Evolutionary conservation across 2,329 filamentous ascomycete genomes (phyloP).

Genomic region (Paraconiothyrium sp.): DNA sequence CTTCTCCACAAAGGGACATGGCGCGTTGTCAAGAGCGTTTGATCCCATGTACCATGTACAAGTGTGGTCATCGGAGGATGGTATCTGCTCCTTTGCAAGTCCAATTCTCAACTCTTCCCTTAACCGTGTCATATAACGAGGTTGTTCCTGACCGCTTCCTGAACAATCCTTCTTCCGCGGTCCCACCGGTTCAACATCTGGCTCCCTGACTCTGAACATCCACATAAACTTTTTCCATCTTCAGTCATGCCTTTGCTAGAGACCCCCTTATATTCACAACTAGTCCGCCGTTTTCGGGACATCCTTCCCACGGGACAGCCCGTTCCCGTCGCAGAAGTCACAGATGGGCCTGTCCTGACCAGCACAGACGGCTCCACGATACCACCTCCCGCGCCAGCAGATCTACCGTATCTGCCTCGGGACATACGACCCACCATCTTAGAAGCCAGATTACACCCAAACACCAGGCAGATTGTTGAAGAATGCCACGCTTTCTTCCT

Average conservation of each 20-base stretch:
- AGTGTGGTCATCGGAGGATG: not conserved
- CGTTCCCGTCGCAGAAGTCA: not conserved
- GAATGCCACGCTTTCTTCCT: constrained; percentile 10
- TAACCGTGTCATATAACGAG: not conserved
- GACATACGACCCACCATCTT: constrained; percentile 9
- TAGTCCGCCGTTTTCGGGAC: constrained; percentile 3
- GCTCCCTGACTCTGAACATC: not conserved
- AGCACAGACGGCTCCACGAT: constrained; percentile 7
- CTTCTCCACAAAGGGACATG: not conserved
- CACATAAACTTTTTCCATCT: not conserved
- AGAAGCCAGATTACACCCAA: constrained; percentile 6
- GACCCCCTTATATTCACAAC: constrained; percentile 1
- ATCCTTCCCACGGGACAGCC: not conserved
- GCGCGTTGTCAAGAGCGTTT: not conserved
- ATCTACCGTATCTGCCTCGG: not conserved
- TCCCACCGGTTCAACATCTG: not conserved
- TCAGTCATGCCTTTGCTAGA: constrained; percentile 2
- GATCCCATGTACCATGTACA: constrained; percentile 1
- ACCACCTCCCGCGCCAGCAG: constrained; percentile 4
- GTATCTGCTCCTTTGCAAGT: not conserved
- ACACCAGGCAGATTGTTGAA: not conserved
- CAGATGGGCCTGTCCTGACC: not conserved
- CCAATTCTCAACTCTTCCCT: not conserved
- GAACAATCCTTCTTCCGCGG: not conserved
- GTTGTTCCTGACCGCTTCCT: not conserved